Evolutionary conservation across 116 monocot species (phyloP).

Genomic region (Phalaenopsis hybrid): DNA sequence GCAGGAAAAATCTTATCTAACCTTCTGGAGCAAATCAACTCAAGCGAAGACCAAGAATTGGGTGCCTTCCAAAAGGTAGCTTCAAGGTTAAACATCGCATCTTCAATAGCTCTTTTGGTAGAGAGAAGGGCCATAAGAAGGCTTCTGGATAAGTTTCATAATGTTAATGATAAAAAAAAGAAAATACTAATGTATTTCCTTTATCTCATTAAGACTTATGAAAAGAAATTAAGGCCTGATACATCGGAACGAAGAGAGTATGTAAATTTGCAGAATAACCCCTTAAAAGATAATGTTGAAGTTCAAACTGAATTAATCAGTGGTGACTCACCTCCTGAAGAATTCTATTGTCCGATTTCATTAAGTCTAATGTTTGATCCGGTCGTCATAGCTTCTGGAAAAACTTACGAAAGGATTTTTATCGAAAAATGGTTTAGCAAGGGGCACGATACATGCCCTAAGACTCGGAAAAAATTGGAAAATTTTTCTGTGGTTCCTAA

Average conservation of each 20-base stretch:
- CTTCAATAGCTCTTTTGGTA: slow-evolving; percentile 62
- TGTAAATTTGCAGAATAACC: slow-evolving; percentile 4
- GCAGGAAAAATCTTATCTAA: slow-evolving; percentile 55
- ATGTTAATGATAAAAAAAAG: slow-evolving; percentile 49
- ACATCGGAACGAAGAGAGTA: slow-evolving; percentile 24
- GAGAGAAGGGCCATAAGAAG: slow-evolving; percentile 74
- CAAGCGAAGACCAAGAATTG: slow-evolving; percentile 46
- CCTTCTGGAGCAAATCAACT: slow-evolving; percentile 43
- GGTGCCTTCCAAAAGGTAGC: slow-evolving; percentile 49
- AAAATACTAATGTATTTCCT: slow-evolving; percentile 50
- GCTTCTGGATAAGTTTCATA: slow-evolving; percentile 43
- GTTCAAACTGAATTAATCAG: slow-evolving; percentile 11
- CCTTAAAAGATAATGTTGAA: slow-evolving; percentile 8
- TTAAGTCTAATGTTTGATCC: slow-evolving; percentile 80
- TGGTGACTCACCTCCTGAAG: slow-evolving; percentile 42
- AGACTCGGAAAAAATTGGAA: slow-evolving; percentile 46
- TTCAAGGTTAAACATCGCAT: slow-evolving; percentile 50
- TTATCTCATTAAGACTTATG: slow-evolving; percentile 59
- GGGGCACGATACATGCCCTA: slow-evolving; percentile 76
- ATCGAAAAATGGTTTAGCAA: slow-evolving; percentile 89
- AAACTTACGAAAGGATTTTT: slow-evolving; percentile 67
- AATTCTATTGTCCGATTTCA: slow-evolving; percentile 78
- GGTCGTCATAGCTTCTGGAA: slow-evolving; percentile 82
- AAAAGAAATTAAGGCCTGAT: slow-evolving; percentile 30
- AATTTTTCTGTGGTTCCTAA: slow-evolving; percentile 49